Evolutionary conservation across 2,329 filamentous ascomycete species (phyloP).

Genomic region (Aspergillus fischeri): DNA sequence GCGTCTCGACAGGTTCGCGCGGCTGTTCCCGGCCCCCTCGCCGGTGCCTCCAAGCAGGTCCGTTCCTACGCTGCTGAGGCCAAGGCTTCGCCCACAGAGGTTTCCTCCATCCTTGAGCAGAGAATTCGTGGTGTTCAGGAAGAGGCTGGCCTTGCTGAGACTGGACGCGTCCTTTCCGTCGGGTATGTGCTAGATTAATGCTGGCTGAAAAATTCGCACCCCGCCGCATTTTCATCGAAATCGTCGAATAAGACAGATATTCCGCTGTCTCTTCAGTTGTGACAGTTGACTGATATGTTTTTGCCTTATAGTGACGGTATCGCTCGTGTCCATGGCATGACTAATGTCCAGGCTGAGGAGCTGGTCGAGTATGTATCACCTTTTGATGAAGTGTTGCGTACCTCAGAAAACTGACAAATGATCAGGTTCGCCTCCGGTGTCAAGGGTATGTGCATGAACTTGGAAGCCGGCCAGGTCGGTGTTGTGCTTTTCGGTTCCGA

Average conservation of each 20-base stretch:
- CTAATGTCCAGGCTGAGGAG: constrained; percentile 99
- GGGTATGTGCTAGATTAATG: constrained; percentile 66
- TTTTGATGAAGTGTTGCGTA: constrained; percentile 13
- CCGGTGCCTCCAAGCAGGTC: constrained; percentile 65
- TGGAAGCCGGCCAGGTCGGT: constrained; percentile 99
- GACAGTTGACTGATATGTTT: constrained; percentile 17
- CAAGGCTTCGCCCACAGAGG: constrained; percentile 95
- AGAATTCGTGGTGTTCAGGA: constrained; percentile 98
- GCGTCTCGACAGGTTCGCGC: constrained; percentile 67
- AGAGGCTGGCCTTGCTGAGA: constrained; percentile 94
- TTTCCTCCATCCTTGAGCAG: constrained; percentile 99
- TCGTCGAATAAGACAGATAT: constrained; percentile 22
- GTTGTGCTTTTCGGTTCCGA: constrained; percentile 99
- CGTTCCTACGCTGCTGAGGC: constrained; percentile 89
- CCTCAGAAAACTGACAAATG: constrained; percentile 23
- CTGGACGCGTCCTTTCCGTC: constrained; percentile 96
- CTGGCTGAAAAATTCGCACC: constrained; percentile 27
- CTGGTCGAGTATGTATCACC: constrained; percentile 84
- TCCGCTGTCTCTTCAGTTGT: not conserved
- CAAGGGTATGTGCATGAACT: constrained; percentile 99
- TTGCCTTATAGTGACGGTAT: constrained; percentile 85
- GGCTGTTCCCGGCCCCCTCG: constrained; percentile 73
- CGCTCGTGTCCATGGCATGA: constrained; percentile 98
- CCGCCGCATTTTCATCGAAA: constrained; percentile 26
- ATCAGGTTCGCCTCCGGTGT: constrained; percentile 95